phyloP scores from a whole-genome alignment of 257 asterid species.

The Sherardia arvensis region DNA sequence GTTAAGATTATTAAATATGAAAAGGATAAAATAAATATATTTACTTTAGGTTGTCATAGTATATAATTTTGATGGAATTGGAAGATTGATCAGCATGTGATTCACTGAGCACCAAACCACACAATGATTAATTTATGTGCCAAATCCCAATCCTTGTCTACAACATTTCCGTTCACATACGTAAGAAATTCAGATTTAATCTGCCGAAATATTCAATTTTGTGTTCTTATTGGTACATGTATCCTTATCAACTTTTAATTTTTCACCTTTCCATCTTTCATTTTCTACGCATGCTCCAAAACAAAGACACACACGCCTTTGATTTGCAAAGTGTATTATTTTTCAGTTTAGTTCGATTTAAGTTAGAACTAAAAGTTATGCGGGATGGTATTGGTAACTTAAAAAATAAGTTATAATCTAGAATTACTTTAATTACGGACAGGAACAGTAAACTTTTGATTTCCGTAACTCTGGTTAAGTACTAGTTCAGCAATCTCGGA shows the following conservation, averaged over 20 bases:
- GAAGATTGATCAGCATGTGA: conserved; percentile 8
- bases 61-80: not conserved
- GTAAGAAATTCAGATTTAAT: not conserved
- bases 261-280: not conserved
- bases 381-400: too few species aligned
- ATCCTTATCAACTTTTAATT: not conserved
- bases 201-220: not conserved
- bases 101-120: not conserved
- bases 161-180: not conserved
- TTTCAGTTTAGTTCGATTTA: too few species aligned
- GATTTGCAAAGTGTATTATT: too few species aligned
- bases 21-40: too few species aligned
- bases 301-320: not conserved
- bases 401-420: too few species aligned
- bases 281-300: conserved; percentile 7
- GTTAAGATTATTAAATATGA: too few species aligned
- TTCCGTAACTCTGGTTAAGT: too few species aligned
- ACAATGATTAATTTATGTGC: not conserved
- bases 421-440: too few species aligned
- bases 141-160: not conserved
- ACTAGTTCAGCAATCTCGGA: too few species aligned
- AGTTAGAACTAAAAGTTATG: too few species aligned
- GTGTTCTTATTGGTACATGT: conserved; percentile 1
- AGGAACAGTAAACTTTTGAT: too few species aligned
- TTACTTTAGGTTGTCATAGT: too few species aligned